Base-by-base conservation (phyloP, 2,329 filamentous ascomycete genomes). In the Phoma herbarum region DNA sequence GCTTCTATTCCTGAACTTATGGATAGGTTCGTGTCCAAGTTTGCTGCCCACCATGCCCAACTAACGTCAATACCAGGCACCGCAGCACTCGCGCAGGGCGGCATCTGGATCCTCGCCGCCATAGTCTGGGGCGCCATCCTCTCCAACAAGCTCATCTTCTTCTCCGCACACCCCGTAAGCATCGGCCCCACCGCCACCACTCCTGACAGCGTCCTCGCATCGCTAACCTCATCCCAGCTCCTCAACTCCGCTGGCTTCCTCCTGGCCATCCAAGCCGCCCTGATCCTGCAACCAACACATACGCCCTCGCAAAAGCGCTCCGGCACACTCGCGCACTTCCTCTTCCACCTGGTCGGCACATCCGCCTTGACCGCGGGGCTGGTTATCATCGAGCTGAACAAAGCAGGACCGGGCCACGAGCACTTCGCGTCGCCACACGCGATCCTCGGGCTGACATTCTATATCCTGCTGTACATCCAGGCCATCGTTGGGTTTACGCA, bases 201-300 rank as follows among this genome's bases (percentile, higher is more conserved):
- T 18, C 33, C n/a, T n/a, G n/a, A n/a, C n/a, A n/a, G n/a, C n/a
- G n/a, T n/a, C n/a, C n/a, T n/a, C n/a, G n/a, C n/a, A n/a, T n/a
- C n/a, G n/a, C n/a, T n/a, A n/a, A n/a, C n/a, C n/a, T n/a, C n/a
- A n/a, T 52, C 35, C 45, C 57, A 83, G 81, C 78, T 85, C 14
- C 77, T 85, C 66, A 86, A 86, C 70, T 85, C 79, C 65, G 79
- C 90, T 57, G 93, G 88, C 47, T 77, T 96, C 58, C 83, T 97
- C 62, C 83, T 92, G 57, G 83, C 95, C 69, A 85, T 90, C 18
- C 90, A 97, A 82, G 90, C 89, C 54, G 87, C 93, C 64, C 87
- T 98, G 51, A 81, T 95, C 66, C 85, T 98, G 33, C 95, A 99
- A 77, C 95, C 94, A 1, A 97, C 94, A 0, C 86, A 90, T 68